A percentile compares a stretch with the other conserved stretches of the same genome.
These are phyloP conservation scores for Pyrenochaeta sp. DNA, from an alignment of 2,329 filamentous ascomycete species.

Conservation along the genomic window DNA sequence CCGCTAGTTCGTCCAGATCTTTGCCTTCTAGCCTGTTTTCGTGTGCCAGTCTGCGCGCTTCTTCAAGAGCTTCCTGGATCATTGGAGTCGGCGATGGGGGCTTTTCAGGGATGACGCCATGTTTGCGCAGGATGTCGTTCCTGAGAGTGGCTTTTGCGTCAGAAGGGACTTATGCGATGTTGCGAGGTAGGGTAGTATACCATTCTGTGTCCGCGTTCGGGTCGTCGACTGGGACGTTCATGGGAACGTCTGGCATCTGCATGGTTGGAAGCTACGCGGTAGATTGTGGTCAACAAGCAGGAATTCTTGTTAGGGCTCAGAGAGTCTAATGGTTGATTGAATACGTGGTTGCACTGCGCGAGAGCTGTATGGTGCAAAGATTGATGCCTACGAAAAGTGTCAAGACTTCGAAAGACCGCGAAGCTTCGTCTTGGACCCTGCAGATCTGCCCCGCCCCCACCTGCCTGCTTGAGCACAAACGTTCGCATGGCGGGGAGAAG, in stretches of 20 bases:
- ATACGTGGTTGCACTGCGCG: not conserved
- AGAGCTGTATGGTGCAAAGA: conserved; percentile 5
- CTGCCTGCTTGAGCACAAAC: conserved; percentile 4
- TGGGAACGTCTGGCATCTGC: conserved; percentile 62
- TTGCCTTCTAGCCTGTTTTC: conserved; percentile 95
- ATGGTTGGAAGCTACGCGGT: conserved; percentile 30
- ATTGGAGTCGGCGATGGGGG: conserved; percentile 93
- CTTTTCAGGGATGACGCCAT: conserved; percentile 97
- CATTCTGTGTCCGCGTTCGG: conserved; percentile 99
- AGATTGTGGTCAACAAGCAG: not conserved
- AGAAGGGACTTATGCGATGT: not conserved
- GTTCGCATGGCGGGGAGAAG: not conserved
- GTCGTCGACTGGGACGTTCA: conserved; percentile 88
- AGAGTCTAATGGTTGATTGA: not conserved
- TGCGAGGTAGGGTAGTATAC: conserved; percentile 54
- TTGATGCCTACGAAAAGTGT: conserved; percentile 20
- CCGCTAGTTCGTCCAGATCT: conserved; percentile 90
- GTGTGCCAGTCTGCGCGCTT: conserved; percentile 83
- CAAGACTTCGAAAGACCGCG: conserved; percentile 20
- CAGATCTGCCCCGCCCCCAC: conserved; percentile 36
- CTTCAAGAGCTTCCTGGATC: conserved; percentile 91
- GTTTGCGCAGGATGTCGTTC: conserved; percentile 98
- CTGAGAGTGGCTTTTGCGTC: conserved; percentile 55
- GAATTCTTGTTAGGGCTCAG: not conserved
- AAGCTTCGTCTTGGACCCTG: conserved; percentile 25